These are phyloP conservation scores for Microbotryum scabiosae DNA, from an alignment of 1,284 basidiomycete genomes.

Conservation along the genomic window DNA sequence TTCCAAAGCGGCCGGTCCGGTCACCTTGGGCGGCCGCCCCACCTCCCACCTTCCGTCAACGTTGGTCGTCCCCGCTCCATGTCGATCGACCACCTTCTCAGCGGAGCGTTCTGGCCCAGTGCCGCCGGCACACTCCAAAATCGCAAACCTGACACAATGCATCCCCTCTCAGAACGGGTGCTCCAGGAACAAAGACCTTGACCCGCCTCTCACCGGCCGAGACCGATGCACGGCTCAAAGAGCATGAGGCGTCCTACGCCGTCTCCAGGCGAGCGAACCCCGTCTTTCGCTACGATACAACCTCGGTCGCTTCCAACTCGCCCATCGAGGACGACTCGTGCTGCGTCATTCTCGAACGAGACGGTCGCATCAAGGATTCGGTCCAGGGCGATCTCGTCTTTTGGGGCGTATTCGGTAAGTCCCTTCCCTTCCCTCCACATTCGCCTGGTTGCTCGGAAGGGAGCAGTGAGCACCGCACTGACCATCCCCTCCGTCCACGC, in stretches of 20 bases:
- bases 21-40: neutral
- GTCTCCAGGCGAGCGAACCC: constrained; percentile 42
- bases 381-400: constrained; percentile 30
- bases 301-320: constrained; percentile 70
- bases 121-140: too few species aligned
- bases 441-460: constrained; percentile 12
- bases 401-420: constrained; percentile 17
- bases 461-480: constrained; percentile 1
- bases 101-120: too few species aligned
- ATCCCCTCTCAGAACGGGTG: constrained; percentile 12
- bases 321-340: constrained; percentile 83
- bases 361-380: constrained; percentile 14
- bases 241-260: constrained; percentile 45
- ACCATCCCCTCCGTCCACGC: neutral
- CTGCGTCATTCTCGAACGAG: constrained; percentile 57
- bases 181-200: constrained; percentile 27
- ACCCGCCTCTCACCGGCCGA: constrained; percentile 52
- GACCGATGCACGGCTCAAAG: constrained; percentile 54
- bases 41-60: too few species aligned
- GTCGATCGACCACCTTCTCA: too few species aligned
- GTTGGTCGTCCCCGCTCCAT: too few species aligned
- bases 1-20: neutral
- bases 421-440: neutral
- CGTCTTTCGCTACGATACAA: constrained; percentile 60
- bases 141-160: neutral